Conservation (phyloP, 163 green algal species). For the Botryococcus braunii region DNA sequence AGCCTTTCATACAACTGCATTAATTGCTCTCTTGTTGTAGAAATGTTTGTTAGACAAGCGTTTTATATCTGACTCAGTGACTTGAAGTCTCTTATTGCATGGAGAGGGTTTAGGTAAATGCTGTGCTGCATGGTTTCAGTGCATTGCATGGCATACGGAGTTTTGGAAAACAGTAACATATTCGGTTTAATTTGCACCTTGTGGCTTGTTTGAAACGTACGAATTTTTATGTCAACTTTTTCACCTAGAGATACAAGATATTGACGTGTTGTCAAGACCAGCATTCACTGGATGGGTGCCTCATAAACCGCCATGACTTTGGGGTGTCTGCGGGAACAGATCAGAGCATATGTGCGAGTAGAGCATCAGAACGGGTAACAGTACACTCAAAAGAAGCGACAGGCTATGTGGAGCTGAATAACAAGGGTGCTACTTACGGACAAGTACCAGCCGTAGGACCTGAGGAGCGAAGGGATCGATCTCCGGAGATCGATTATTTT, state of each 20-base stretch:
- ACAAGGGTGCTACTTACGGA: constrained; percentile 95
- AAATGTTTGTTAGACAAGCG: neutral
- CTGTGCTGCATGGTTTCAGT: neutral
- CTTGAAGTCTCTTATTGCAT: no score
- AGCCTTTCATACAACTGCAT: neutral
- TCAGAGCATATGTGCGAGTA: constrained; percentile 30
- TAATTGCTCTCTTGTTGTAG: no score
- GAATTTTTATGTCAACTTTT: no score
- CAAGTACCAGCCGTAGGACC: no score
- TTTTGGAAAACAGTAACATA: no score
- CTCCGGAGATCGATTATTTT: constrained; percentile 89
- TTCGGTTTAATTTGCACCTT: neutral
- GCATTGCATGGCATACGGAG: neutral
- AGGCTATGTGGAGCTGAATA: constrained; percentile 92
- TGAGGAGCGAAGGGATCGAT: constrained; percentile 99
- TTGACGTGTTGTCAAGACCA: neutral
- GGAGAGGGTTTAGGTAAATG: neutral
- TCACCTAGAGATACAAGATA: neutral
- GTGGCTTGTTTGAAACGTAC: neutral
- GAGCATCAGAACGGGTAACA: constrained; percentile 45
- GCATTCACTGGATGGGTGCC: neutral
- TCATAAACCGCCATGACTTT: neutral
- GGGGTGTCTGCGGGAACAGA: neutral
- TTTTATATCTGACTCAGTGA: neutral
- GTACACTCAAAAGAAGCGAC: constrained; percentile 78